Base-by-base conservation (phyloP, 2,329 filamentous ascomycete species). In the Paecilomyces fulvus region DNA sequence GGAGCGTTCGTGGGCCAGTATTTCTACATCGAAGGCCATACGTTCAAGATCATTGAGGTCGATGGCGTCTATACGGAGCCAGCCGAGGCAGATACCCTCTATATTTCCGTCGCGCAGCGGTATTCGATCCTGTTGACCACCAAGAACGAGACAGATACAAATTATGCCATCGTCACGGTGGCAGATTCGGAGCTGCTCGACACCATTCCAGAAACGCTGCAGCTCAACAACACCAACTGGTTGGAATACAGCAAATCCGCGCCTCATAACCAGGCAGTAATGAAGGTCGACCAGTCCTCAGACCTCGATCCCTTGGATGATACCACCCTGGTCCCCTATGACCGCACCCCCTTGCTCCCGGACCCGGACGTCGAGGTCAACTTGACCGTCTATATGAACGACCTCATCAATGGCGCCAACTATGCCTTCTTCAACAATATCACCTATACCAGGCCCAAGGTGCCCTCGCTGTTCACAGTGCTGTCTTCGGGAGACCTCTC, bases 341-440 rank as follows among this genome's bases (percentile, higher is more conserved):
- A 95, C 65, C 80, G 82, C 50, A 75, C 83, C 70, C 73, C 78
- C 8, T 75, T 87, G 2, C 79, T 86, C 4, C 77, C 80, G 1
- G 75, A 83, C 7, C 85, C 88, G 0, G 83, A 87, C 10, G 9
- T 61, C 4, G 59, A 56, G 3, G 62, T 69, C 79, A 83, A 60
- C 1, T 77, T 94, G 37, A 80, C 80, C 49, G 77, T 94, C 2
- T 75, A 54, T 82, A 90, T 91, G 87, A 79, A 84, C 63, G 86
- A 88, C 60, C 78, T 90, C 10, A 78, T 77, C 21, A 80, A 90
- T 56, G 87, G 88, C 0, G 83, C 82, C 28, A 81, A 65, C 70
- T 89, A 89, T 37, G 84, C 84, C 56, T 86, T 86, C 74, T 85
- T 88, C 57, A 91, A 92, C 76, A 84, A 89, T 69, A 83, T 90